Evolutionary conservation across 768 basidiomycete species (phyloP).

Genomic region (Suillus cothurnatus): DNA sequence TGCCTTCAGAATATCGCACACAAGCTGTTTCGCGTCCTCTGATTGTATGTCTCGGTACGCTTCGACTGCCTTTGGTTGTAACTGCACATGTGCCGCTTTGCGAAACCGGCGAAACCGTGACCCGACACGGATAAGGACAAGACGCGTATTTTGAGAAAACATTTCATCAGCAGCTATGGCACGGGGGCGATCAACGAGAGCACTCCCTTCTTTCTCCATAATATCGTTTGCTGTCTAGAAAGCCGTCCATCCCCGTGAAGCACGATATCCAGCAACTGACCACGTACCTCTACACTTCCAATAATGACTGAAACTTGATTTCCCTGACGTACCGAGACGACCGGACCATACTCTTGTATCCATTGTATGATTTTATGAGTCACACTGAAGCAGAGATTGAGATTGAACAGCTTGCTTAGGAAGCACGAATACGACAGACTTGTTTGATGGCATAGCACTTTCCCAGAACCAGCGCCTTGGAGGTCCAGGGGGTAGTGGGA

Average conservation of each 20-base stretch:
- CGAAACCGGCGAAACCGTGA: constrained; percentile 57
- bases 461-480: constrained; percentile 20
- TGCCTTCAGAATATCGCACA: constrained; percentile 8
- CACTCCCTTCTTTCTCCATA: constrained; percentile 58
- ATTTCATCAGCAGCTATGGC: constrained; percentile 55
- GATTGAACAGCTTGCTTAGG: background rate
- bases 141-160: constrained; percentile 55
- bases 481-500: constrained; percentile 21
- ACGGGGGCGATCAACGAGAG: constrained; percentile 48
- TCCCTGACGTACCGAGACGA: constrained; percentile 28
- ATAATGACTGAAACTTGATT: constrained; percentile 28
- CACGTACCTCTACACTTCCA: constrained; percentile 22
- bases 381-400: constrained; percentile 10
- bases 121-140: constrained; percentile 49
- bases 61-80: constrained; percentile 48
- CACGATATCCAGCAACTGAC: constrained; percentile 15
- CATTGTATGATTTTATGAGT: constrained; percentile 38
- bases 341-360: constrained; percentile 30
- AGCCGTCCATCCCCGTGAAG: constrained; percentile 5
- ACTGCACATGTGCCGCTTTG: constrained; percentile 52
- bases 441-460: constrained; percentile 12
- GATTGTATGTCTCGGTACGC: constrained; percentile 46
- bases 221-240: constrained; percentile 51
- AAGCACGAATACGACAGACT: background rate
- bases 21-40: constrained; percentile 23